Evolutionary conservation across 2,329 filamentous ascomycete species (phyloP), one percentile per base, ranked within the genome.

Genomic region (Neopestalotiopsis sp.): DNA sequence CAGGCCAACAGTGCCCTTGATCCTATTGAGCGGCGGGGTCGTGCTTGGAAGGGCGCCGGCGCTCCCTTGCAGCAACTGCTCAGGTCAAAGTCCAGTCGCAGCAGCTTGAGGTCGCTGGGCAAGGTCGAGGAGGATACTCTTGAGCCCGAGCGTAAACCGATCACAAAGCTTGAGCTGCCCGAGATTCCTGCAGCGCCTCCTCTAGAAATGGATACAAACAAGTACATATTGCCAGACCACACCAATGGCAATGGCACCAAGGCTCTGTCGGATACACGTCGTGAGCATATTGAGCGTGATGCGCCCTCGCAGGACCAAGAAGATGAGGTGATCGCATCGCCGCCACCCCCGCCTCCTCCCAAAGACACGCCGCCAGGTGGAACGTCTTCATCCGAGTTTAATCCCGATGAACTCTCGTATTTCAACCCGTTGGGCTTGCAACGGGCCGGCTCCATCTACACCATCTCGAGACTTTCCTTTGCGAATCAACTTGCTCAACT

Each of bases 401-500:
- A 84, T 17, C 81, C 85, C 58, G 86, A 88, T 67, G 81, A 87
- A 40, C 82, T 85, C 53, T 84, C 87, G 49, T 92, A 92, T 79
- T 93, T 94, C 79, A 90, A 91, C 49, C 88, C 89, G 4, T 85
- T 89, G 58, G 88, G 88, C 28, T 84, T 90, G 61, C 89, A 88
- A 69, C 88, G 94, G 13, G 87, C 94, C 3, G 93, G 93, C 57
- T 98, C 95, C 45, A 94, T 98, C 73, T 98, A 97, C 81, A 97
- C 96, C 1, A 88, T 99, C 69, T 97, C 94, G 2, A 90, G 95
- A 59, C 92, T 92, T 42, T 98, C 95, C 6, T 97, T 99, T 79
- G 93, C 94, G 71, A 97, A 93, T 75, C 96, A 98, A 80, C 89
- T 98, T 66, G 93, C 94, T 62, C 94, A 98, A 79, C 86, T 99